Evolutionary conservation across 768 basidiomycete genomes (phyloP).

Genomic region (Boletus tylopilopsis): DNA sequence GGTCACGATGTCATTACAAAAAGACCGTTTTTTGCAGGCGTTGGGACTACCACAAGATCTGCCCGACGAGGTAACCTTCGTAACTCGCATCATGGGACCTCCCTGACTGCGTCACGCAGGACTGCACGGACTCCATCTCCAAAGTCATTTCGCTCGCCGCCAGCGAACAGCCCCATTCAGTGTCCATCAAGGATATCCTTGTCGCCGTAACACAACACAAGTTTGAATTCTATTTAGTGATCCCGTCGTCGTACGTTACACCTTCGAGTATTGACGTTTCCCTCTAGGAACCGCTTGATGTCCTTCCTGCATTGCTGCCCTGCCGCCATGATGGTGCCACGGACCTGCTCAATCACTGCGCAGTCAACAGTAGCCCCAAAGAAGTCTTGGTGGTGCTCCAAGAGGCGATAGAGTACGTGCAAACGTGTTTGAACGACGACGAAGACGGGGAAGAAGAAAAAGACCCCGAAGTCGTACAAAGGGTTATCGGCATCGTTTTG

Average conservation of each 20-base stretch:
- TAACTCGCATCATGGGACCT: background rate
- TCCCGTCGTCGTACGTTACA: background rate
- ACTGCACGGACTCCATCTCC: conserved; percentile 12
- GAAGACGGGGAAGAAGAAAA: conserved; percentile 19
- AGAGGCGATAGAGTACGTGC: conserved; percentile 35
- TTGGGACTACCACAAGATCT: conserved; percentile 21
- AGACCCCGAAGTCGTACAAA: conserved; percentile 5
- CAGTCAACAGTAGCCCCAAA: conserved; percentile 33
- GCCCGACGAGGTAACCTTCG: conserved; percentile 19
- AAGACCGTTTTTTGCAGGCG: conserved; percentile 12
- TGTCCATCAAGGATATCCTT: conserved; percentile 18
- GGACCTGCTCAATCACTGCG: conserved; percentile 33
- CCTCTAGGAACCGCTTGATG: conserved; percentile 37
- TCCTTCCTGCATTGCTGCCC: conserved; percentile 36
- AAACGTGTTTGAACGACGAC: conserved; percentile 9
- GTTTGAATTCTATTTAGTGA: conserved; percentile 18
- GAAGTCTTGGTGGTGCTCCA: conserved; percentile 41
- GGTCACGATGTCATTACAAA: background rate
- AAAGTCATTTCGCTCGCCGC: conserved; percentile 19
- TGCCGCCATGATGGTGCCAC: conserved; percentile 27
- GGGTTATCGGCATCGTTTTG: conserved; percentile 11
- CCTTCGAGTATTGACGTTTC: background rate
- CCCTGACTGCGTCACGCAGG: conserved; percentile 10
- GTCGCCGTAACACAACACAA: conserved; percentile 14
- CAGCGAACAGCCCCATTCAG: background rate